Evolutionary conservation across 768 basidiomycete species (phyloP), one percentile per base, ranked within the genome.

Genomic region (Mycena olivaceomarginata): DNA sequence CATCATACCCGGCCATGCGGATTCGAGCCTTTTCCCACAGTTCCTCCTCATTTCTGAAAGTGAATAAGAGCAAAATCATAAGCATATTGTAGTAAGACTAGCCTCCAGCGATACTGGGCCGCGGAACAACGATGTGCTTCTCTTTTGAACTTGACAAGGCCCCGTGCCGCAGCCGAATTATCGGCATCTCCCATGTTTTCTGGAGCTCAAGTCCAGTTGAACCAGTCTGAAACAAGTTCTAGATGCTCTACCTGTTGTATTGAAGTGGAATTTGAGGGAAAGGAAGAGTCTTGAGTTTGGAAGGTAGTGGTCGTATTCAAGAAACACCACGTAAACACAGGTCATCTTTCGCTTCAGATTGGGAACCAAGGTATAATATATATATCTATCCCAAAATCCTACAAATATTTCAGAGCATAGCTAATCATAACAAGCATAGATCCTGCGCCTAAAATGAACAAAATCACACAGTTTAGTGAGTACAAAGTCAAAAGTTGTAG

Each of bases 21-120:
- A 67, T 20, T 48, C 46, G 45, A 53, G 46, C 66, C 48, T 67
- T 67, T 53, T 67, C 66, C 12, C 66, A 4, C 31, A 48, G 12
- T 13, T 51, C 31, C 13, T 67, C 66, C 15, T 51, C 66, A 37
- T 67, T 67, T 22, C 66, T 67, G 11, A 3, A 25, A 48, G 12
- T 37, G 2, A 45, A 31, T 67, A 22, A 53, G 22, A 53, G 2
- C 37, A 15, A 15, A 3, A 22, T 67, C 5, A 7, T 16, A 18
- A 41, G 39, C 13, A 20, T 7, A 4, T 41, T 4, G 7, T 51
- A 11, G 4, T 51, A 48, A 20, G n/a, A 22, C 46, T 2, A 12
- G 37, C 66, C 31, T 67, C 66, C 66, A 67, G 45, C 66, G 66
- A 53, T 67, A 67, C 39, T 15, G 4, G 37, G 66, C 46, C 3